Evolutionary conservation across 805 yeast genomes (phyloP).

Genomic region (Metschnikowia matae): DNA sequence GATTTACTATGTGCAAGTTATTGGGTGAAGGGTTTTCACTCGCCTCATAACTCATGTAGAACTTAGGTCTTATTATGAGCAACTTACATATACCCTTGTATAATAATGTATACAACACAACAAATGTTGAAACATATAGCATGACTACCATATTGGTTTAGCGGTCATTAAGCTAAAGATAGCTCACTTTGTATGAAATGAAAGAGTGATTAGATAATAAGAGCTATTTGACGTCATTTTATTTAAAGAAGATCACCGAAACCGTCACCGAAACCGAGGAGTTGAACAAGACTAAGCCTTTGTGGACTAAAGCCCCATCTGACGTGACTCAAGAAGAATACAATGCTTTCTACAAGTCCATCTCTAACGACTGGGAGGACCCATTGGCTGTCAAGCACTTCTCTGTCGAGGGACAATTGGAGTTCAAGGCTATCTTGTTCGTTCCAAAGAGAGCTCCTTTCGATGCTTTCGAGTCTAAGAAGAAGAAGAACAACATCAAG

Average conservation of each 20-base stretch:
- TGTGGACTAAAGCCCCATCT: conserved; percentile 98
- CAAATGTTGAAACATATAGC: too few relatives aligned
- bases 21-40: too few relatives aligned
- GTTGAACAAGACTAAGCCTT: conserved; percentile 96
- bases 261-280: conserved; percentile 94
- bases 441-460: conserved; percentile 99
- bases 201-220: too few relatives aligned
- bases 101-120: too few relatives aligned
- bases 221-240: too few relatives aligned
- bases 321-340: conserved; percentile 98
- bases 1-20: too few relatives aligned
- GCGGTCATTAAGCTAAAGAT: too few relatives aligned
- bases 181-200: too few relatives aligned
- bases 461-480: conserved; percentile 95
- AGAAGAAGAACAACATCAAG: conserved; percentile 99
- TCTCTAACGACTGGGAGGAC: conserved; percentile 99
- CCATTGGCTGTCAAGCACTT: conserved; percentile 99
- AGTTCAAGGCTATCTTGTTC: conserved; percentile 95
- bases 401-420: conserved; percentile 99
- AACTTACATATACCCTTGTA: too few relatives aligned
- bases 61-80: too few relatives aligned
- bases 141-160: too few relatives aligned
- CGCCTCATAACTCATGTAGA: too few relatives aligned
- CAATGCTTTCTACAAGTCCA: conserved; percentile 98
- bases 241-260: conserved; percentile 90